Evolutionary conservation across 768 basidiomycete species (phyloP).

Genomic region (Leccinum uliginosum): DNA sequence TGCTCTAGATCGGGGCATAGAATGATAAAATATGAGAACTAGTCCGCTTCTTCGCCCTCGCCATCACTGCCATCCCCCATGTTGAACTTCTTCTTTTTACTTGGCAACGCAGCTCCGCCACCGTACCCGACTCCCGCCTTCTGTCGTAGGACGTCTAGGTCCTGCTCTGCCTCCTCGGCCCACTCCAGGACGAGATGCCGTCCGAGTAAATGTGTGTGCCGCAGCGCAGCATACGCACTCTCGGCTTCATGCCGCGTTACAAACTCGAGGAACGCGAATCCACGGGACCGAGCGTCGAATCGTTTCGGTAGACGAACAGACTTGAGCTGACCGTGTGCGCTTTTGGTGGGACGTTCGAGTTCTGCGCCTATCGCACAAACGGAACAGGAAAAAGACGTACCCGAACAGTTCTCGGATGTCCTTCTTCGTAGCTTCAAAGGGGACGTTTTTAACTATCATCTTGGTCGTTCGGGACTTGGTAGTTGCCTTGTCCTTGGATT

Average conservation of each 20-base stretch:
- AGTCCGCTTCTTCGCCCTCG: conserved; percentile 29
- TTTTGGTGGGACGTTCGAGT: conserved; percentile 27
- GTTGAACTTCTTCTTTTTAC: conserved; percentile 66
- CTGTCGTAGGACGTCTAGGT: conserved; percentile 69
- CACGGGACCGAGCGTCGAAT: conserved; percentile 82
- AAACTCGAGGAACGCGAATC: conserved; percentile 97
- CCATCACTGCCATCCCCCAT: conserved; percentile 40
- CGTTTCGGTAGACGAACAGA: conserved; percentile 91
- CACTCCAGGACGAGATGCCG: conserved; percentile 93
- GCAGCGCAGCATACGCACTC: conserved; percentile 78
- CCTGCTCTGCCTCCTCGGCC: conserved; percentile 81
- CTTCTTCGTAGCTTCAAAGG: conserved; percentile 93
- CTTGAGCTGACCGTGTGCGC: conserved; percentile 89
- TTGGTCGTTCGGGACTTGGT: conserved; percentile 74
- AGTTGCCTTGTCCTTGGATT: conserved; percentile 32
- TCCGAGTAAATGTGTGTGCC: conserved; percentile 94
- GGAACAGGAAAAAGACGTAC: conserved; percentile 46
- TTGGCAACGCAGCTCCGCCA: conserved; percentile 65
- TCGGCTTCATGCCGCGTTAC: conserved; percentile 86
- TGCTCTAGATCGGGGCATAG: neutral
- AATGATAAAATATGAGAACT: neutral
- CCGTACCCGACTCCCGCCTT: conserved; percentile 80
- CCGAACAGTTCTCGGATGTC: conserved; percentile 87
- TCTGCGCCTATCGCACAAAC: neutral
- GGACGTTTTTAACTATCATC: conserved; percentile 97